Conservation (phyloP, 129 eudicot species). For the Centaurea solstitialis region DNA sequence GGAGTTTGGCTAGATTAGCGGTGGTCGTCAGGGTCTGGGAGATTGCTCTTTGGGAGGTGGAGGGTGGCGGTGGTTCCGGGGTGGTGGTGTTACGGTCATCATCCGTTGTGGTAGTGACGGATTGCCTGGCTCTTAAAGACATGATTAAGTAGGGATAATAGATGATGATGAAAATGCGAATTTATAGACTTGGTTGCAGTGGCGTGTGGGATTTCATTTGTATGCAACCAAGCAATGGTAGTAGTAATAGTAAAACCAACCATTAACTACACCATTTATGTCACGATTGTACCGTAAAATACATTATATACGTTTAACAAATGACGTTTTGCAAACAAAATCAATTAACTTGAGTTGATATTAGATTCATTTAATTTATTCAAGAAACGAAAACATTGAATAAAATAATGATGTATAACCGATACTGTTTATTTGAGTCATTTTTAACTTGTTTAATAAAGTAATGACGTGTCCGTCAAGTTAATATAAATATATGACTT, state of each 20-base stretch:
- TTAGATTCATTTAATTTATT: too few species aligned
- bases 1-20: constrained; percentile 73
- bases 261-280: background rate
- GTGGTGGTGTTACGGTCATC: background rate
- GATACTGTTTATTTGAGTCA: too few species aligned
- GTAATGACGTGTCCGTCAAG: background rate
- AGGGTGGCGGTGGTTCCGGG: constrained; percentile 1
- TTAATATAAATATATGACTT: too few species aligned
- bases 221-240: background rate
- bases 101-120: background rate
- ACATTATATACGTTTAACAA: background rate
- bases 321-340: background rate
- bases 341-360: too few species aligned
- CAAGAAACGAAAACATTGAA: too few species aligned
- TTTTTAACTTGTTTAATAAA: background rate
- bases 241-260: background rate
- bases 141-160: constrained; percentile 1
- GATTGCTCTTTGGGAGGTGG: constrained; percentile 13
- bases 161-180: background rate
- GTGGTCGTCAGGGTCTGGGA: constrained; percentile 59
- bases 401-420: too few species aligned
- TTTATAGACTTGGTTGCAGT: constrained; percentile 24
- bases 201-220: constrained; percentile 38
- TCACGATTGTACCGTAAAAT: background rate
- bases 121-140: constrained; percentile 36